Evolutionary conservation across 228 moss, liverwort and hornwort genomes (phyloP).

Genomic region (Sphagnum magellanicum): DNA sequence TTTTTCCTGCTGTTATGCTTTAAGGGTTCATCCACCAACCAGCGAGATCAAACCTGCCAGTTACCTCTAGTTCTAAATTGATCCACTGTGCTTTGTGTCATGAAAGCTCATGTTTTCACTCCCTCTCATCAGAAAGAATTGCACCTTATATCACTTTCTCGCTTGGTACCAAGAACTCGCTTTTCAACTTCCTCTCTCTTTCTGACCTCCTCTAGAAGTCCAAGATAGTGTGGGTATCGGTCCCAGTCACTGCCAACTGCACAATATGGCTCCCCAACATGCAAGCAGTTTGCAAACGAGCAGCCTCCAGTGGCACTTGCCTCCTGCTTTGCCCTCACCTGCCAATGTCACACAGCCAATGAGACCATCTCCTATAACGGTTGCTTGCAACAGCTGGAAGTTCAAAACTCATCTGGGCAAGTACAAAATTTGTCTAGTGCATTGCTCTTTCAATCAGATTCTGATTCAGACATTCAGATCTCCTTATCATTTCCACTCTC

Average conservation of each 20-base stretch:
- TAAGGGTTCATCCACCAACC: neutral
- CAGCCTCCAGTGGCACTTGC: slow-evolving; percentile 50
- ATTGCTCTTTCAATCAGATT: too few relatives aligned
- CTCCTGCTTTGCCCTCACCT: slow-evolving; percentile 55
- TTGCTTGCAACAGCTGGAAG: too few relatives aligned
- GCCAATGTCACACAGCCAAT: slow-evolving; percentile 8
- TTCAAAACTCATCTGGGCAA: too few relatives aligned
- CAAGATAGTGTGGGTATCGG: slow-evolving; percentile 66
- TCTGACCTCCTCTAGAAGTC: slow-evolving; percentile 76
- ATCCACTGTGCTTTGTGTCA: too few relatives aligned
- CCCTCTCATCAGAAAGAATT: neutral
- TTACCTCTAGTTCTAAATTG: too few relatives aligned
- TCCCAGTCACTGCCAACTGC: slow-evolving; percentile 87
- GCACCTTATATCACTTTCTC: slow-evolving; percentile 89
- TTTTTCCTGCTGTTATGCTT: neutral
- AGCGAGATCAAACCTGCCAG: too few relatives aligned
- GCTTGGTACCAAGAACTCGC: slow-evolving; percentile 93
- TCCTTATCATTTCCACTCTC: too few relatives aligned
- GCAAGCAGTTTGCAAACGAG: slow-evolving; percentile 86
- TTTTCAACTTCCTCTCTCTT: slow-evolving; percentile 95
- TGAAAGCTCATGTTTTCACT: too few relatives aligned
- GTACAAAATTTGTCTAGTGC: too few relatives aligned
- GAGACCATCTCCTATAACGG: neutral
- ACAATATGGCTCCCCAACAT: slow-evolving; percentile 87
- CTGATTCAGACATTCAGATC: too few relatives aligned